phyloP scores from a whole-genome alignment of 2,329 filamentous ascomycete species.

The Colletotrichum plurivorum region DNA sequence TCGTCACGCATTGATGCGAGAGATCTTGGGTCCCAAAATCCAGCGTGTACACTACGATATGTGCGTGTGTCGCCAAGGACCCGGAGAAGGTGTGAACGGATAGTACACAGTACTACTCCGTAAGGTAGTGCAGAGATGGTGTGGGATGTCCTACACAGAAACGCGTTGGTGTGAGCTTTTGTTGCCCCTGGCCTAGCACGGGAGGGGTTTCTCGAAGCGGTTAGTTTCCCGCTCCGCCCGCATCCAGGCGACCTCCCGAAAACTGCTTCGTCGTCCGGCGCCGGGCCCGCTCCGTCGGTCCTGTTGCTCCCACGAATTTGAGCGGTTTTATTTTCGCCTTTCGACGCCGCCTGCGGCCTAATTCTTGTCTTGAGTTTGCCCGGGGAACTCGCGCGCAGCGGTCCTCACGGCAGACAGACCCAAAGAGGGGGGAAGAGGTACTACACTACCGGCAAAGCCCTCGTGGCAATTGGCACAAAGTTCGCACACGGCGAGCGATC shows the following conservation, averaged over 20 bases:
- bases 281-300: conserved; percentile 36
- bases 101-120: background rate
- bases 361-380: background rate
- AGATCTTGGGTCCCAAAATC: conserved; percentile 5
- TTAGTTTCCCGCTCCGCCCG: conserved; percentile 33
- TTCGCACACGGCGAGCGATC: background rate
- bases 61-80: no score
- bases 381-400: background rate
- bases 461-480: conserved; percentile 11
- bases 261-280: conserved; percentile 34
- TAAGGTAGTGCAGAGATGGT: background rate
- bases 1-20: conserved; percentile 23
- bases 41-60: background rate
- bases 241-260: conserved; percentile 31
- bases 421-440: background rate
- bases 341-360: background rate
- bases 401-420: background rate
- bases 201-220: conserved; percentile 27
- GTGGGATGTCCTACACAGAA: conserved; percentile 12
- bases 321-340: conserved; percentile 13
- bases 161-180: background rate
- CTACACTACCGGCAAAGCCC: conserved; percentile 8
- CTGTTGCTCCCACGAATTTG: conserved; percentile 12
- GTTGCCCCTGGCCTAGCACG: conserved; percentile 28
- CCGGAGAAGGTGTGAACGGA: conserved; percentile 11